Evolutionary conservation across 768 basidiomycete genomes (phyloP).

Genomic region (Lentinus tigrinus): DNA sequence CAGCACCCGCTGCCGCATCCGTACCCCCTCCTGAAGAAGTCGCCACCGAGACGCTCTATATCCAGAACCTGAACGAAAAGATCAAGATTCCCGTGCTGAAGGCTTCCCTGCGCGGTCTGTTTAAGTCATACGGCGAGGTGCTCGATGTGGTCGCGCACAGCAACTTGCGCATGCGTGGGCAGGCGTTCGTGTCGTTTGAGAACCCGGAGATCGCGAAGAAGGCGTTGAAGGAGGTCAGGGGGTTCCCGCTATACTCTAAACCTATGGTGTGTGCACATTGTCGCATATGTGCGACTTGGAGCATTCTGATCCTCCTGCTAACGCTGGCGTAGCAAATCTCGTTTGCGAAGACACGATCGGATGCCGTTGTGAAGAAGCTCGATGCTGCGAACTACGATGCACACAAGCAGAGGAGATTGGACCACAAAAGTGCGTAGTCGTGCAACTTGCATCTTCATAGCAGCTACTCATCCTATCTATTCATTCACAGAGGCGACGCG

Average conservation of each 20-base stretch:
- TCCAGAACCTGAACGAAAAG: conserved; percentile 96
- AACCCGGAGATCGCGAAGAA: conserved; percentile 79
- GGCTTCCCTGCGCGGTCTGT: conserved; percentile 80
- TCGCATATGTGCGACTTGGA: not conserved
- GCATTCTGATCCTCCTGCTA: not conserved
- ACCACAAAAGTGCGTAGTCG: conserved; percentile 77
- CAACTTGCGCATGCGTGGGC: conserved; percentile 96
- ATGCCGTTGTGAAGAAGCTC: conserved; percentile 80
- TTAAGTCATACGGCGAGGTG: conserved; percentile 92
- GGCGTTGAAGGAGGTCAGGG: conserved; percentile 89
- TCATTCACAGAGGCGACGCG: conserved; percentile 63
- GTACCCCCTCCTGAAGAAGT: conserved; percentile 36
- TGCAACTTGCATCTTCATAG: not conserved
- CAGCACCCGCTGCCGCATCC: conserved; percentile 16
- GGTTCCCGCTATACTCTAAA: conserved; percentile 94
- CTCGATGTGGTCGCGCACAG: conserved; percentile 93
- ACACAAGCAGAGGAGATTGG: conserved; percentile 71
- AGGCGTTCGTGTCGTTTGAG: conserved; percentile 94
- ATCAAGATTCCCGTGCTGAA: conserved; percentile 92
- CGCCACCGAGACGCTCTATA: conserved; percentile 85
- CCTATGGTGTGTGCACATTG: conserved; percentile 70
- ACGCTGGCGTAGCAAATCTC: conserved; percentile 78
- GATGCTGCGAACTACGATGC: conserved; percentile 66
- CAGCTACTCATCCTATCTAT: not conserved
- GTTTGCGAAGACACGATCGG: conserved; percentile 86